Conservation (phyloP, 306 rosid genomes). For the Vigna reflexopilosa region DNA sequence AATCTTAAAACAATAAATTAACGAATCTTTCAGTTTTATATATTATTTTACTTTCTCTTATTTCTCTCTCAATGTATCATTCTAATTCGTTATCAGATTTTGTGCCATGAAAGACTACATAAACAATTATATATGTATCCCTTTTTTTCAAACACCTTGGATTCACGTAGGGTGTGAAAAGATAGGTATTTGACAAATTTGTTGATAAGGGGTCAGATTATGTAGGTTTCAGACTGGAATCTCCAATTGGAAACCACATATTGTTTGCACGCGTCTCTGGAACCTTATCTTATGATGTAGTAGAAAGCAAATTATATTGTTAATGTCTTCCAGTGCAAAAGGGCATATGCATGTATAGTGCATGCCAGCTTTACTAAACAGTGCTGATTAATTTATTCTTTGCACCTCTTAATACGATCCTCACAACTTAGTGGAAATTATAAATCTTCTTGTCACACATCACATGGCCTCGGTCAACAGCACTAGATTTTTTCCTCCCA, state of each 20-base stretch:
- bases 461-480: not conserved
- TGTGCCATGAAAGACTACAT: not conserved
- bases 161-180: not conserved
- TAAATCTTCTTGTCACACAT: not conserved
- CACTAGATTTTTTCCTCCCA: not conserved
- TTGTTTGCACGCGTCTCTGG: not conserved
- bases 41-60: too few relatives aligned
- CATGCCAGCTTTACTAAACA: conserved; percentile 46
- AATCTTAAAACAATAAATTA: too few relatives aligned
- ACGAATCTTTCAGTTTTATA: too few relatives aligned
- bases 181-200: conserved; percentile 28
- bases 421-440: not conserved
- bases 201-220: not conserved
- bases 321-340: conserved; percentile 44
- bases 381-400: conserved; percentile 29
- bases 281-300: conserved; percentile 32
- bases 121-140: not conserved
- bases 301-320: not conserved
- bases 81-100: not conserved
- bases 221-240: conserved; percentile 5
- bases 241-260: not conserved
- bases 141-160: not conserved
- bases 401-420: conserved; percentile 18
- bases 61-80: not conserved
- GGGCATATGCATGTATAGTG: conserved; percentile 30